A percentile compares a stretch with the other conserved stretches of the same genome.
Conservation (phyloP, 306 rosid species). For the Urtica urens region DNA sequence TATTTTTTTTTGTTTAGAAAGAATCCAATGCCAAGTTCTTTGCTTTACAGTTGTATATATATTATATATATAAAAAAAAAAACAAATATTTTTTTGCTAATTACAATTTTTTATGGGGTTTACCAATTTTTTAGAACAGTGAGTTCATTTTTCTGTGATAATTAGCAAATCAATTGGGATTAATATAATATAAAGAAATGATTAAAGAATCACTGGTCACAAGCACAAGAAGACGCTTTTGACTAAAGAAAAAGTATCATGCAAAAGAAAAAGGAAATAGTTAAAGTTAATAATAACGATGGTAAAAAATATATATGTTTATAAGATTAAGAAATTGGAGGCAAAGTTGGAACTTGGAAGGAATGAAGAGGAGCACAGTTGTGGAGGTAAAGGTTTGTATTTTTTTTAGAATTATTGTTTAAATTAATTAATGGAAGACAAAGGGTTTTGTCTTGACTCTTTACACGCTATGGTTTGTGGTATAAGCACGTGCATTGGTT, state of each 20-base stretch:
- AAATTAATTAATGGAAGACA: background rate
- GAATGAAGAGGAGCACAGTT: too few relatives aligned
- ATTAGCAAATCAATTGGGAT: constrained; percentile 19
- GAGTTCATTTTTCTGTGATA: constrained; percentile 29
- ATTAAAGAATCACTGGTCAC: constrained; percentile 34
- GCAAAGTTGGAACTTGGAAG: constrained; percentile 10
- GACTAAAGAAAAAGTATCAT: constrained; percentile 47
- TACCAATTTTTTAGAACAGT: constrained; percentile 2
- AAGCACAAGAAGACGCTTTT: constrained; percentile 62
- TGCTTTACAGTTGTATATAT: constrained; percentile 65
- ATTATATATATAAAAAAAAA: too few relatives aligned
- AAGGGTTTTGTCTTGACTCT: constrained; percentile 38
- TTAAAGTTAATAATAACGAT: background rate
- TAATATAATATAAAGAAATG: constrained; percentile 10
- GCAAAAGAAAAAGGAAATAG: background rate
- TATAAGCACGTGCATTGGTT: constrained; percentile 7
- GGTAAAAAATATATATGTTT: background rate
- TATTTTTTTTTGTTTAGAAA: constrained; percentile 9
- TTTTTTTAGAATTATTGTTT: background rate
- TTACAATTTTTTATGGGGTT: constrained; percentile 2
- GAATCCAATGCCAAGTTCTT: constrained; percentile 58
- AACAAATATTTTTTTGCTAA: constrained; percentile 14
- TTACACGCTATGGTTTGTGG: constrained; percentile 14
- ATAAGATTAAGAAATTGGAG: constrained; percentile 9
- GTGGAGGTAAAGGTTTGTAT: constrained; percentile 12